Base-by-base conservation (phyloP, 768 basidiomycete genomes). In the Lenzites betulinus region DNA sequence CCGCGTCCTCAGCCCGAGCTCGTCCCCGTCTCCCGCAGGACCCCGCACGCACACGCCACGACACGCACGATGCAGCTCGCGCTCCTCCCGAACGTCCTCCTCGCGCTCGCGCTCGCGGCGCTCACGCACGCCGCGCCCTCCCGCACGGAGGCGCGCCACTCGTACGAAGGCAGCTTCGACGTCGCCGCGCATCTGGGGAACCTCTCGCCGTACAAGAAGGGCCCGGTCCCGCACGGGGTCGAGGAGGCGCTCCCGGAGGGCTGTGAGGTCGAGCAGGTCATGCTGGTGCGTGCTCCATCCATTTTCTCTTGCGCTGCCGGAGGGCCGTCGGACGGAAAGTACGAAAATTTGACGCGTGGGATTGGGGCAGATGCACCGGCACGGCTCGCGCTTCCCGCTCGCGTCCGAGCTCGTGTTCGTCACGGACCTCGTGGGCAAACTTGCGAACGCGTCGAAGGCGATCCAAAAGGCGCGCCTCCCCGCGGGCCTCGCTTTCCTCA, bases 301-400 rank as follows among this genome's bases (percentile, higher is more conserved):
- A 25, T n/a, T 51, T 7, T 51, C 28, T 39, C 51, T 16, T 9
- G 33, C 20, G n/a, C 22, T n/a, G 3, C 6, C 11, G 9, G 20
- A 25, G n/a, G 26, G 7, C 12, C 43, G 20, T 13, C 13, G 23
- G 23, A 33, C 6, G 11, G 30, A 33, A 11, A 33, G 30, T 33
- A 11, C 30, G 30, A 33, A n/a, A 7, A 16, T 7, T 18, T 58
- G 43, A n/a, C 51, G 47, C 22, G 23, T 30, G 16, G 20, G 42
- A 2, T 7, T 23, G 36, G 13, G 33, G 36, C 54, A 79, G 79
- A 72, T 80, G 69, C 76, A 74, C 61, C 63, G 77, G 51, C 79
- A 81, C 55, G 79, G 79, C 11, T 74, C 73, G 51, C 76, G 77
- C 52, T 74, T 69, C 58, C 78, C 76, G 42, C 67, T 67, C 22